phyloP scores from a whole-genome alignment of 1,284 basidiomycete species.

The Neotropicomus parvogracilis region DNA sequence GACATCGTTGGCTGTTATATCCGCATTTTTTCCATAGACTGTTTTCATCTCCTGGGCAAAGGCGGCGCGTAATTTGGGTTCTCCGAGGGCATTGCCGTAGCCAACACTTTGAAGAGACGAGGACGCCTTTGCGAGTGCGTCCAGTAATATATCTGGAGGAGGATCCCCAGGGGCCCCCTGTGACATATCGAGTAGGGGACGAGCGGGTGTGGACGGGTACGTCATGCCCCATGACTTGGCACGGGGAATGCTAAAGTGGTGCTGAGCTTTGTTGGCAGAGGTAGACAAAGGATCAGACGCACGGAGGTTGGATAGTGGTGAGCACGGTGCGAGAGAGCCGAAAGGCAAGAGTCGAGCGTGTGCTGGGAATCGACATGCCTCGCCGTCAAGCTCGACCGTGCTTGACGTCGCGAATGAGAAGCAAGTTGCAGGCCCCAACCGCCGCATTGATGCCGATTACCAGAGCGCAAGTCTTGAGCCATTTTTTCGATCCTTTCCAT shows the following conservation, averaged over 20 bases:
- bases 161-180: conserved; percentile 73
- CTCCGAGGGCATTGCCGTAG: conserved; percentile 70
- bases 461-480: too few species aligned
- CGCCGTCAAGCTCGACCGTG: background rate
- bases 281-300: background rate
- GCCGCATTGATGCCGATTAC: too few species aligned
- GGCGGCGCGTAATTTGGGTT: conserved; percentile 51
- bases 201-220: conserved; percentile 43
- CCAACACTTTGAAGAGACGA: conserved; percentile 48
- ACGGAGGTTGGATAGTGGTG: conserved; percentile 44
- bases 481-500: too few species aligned
- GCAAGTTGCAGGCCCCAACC: too few species aligned
- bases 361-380: background rate
- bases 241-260: conserved; percentile 56
- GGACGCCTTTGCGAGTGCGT: conserved; percentile 47
- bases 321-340: conserved; percentile 39
- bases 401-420: too few species aligned
- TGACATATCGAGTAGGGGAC: conserved; percentile 70
- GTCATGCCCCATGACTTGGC: conserved; percentile 62
- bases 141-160: conserved; percentile 54
- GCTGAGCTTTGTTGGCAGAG: background rate
- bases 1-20: conserved; percentile 54
- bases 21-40: conserved; percentile 52
- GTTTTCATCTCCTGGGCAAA: conserved; percentile 63
- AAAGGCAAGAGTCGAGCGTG: conserved; percentile 25